Conservation (phyloP, 169 alveolate genomes). For the Theileria sp. region DNA sequence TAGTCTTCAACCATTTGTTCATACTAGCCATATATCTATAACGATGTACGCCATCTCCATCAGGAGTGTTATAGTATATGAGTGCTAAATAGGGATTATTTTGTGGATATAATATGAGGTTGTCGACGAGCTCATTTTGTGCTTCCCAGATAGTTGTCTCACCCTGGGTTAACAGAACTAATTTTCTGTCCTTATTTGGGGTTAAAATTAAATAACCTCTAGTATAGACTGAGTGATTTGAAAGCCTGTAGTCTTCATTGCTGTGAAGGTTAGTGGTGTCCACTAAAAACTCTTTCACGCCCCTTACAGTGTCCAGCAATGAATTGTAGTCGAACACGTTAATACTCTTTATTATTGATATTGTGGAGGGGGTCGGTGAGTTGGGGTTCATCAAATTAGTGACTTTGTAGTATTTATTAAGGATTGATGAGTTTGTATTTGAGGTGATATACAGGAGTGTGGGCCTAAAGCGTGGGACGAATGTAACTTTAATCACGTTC, state of each 20-base stretch:
- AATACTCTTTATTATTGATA: background rate
- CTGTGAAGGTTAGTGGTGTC: background rate
- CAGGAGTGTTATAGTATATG: background rate
- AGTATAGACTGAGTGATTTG: background rate
- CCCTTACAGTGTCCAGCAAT: background rate
- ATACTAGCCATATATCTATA: background rate
- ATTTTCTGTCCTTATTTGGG: background rate
- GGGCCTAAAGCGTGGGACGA: slow-evolving; percentile 5
- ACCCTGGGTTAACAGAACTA: background rate
- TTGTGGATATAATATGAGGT: background rate
- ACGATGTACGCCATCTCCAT: background rate
- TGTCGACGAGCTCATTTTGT: background rate
- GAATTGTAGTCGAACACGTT: slow-evolving; percentile 1
- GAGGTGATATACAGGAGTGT: background rate
- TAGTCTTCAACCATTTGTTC: background rate
- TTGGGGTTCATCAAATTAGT: background rate
- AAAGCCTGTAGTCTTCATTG: background rate
- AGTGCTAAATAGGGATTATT: background rate
- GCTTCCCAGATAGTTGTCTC: background rate
- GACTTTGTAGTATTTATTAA: slow-evolving; percentile 1
- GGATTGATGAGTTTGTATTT: background rate
- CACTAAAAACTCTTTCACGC: background rate
- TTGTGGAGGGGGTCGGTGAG: background rate
- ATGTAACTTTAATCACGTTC: background rate
- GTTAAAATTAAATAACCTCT: background rate